Percentiles rank a stretch among this genome's conserved stretches.
Evolutionary conservation across 805 yeast species (phyloP).

Genomic region (Candida sphagnicola): DNA sequence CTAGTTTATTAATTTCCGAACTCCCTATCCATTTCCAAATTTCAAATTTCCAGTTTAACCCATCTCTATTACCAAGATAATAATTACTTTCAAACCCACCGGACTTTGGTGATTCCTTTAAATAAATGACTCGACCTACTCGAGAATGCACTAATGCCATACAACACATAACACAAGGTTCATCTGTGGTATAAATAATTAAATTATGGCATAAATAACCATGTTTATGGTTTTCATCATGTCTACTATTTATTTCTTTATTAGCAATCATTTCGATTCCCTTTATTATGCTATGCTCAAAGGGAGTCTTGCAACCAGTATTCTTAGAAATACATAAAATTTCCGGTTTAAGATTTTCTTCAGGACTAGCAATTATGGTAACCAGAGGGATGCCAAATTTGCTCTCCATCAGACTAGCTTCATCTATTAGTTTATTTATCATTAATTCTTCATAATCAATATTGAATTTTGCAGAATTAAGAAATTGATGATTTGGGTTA

Average conservation of each 20-base stretch:
- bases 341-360: constrained; percentile 2
- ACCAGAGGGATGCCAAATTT: constrained; percentile 1
- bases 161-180: constrained; percentile 94
- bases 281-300: constrained; percentile 71
- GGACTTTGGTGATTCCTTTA: constrained; percentile 35
- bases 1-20: constrained; percentile 13
- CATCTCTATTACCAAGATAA: constrained; percentile 69
- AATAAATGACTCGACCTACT: constrained; percentile 61
- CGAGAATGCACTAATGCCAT: constrained; percentile 96
- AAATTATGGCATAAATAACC: constrained; percentile 70
- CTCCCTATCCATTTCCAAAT: constrained; percentile 67
- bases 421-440: constrained; percentile 12
- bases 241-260: constrained; percentile 42
- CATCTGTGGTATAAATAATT: constrained; percentile 86
- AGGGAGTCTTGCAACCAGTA: constrained; percentile 35
- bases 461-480: constrained; percentile 54
- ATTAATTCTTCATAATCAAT: constrained; percentile 35
- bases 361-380: constrained; percentile 5
- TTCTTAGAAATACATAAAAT: constrained; percentile 1
- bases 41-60: constrained; percentile 84
- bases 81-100: constrained; percentile 63
- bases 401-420: background rate
- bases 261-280: constrained; percentile 65
- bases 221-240: constrained; percentile 1
- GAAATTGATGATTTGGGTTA: constrained; percentile 70